Conservation (phyloP, 345 rosid genomes). For the Crucihimalaya himalaica region DNA sequence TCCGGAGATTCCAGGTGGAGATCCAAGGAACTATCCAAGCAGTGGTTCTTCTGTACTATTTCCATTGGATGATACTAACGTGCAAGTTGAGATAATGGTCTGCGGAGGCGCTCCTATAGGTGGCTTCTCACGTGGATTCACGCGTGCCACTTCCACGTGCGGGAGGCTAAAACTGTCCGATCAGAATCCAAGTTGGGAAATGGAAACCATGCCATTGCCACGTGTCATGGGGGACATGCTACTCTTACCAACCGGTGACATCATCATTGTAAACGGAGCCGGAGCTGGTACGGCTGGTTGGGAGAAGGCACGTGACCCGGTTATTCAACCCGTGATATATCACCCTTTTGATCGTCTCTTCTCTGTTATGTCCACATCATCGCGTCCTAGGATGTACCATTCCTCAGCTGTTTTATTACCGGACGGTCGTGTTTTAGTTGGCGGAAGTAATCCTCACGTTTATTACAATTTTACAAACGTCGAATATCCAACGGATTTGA, state of each 20-base stretch:
- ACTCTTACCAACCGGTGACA: constrained; percentile 67
- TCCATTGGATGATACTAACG: constrained; percentile 51
- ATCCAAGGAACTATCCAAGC: constrained; percentile 85
- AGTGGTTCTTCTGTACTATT: constrained; percentile 80
- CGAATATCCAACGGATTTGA: constrained; percentile 71
- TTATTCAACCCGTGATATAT: constrained; percentile 63
- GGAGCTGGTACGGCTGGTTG: constrained; percentile 74
- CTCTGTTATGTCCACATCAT: constrained; percentile 50
- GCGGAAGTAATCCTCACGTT: constrained; percentile 79
- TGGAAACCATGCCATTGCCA: constrained; percentile 74
- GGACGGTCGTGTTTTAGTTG: constrained; percentile 71
- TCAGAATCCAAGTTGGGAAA: constrained; percentile 56
- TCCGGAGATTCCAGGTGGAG: constrained; percentile 55
- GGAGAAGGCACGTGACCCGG: constrained; percentile 52
- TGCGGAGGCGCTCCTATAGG: constrained; percentile 79
- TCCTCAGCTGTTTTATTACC: constrained; percentile 64
- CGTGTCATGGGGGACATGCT: constrained; percentile 94
- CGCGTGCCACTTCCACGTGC: constrained; percentile 58
- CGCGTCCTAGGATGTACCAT: constrained; percentile 74
- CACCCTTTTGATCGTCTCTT: constrained; percentile 46
- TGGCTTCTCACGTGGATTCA: constrained; percentile 40
- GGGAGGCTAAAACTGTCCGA: constrained; percentile 59
- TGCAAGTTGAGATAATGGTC: constrained; percentile 63
- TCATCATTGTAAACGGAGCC: constrained; percentile 70
- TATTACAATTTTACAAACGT: constrained; percentile 65